Conservation (phyloP, 108 stramenopile species). For the Licmophora abbreviata region DNA sequence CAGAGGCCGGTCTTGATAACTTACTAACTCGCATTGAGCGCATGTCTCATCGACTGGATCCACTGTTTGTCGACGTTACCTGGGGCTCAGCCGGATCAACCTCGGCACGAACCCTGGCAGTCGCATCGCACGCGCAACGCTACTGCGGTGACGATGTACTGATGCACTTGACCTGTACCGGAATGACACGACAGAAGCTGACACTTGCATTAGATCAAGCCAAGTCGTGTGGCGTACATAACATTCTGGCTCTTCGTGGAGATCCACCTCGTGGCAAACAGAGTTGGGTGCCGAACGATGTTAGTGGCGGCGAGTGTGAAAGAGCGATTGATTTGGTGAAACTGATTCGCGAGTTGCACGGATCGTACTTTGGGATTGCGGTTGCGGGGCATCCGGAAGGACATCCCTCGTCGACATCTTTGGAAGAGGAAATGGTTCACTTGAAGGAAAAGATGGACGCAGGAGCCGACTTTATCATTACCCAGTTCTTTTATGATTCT, state of each 20-base stretch:
- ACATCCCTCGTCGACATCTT: conserved; percentile 64
- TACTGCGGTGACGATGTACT: conserved; percentile 86
- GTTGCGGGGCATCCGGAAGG: conserved; percentile 96
- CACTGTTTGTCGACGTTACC: conserved; percentile 91
- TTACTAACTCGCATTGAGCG: conserved; percentile 89
- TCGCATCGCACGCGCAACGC: conserved; percentile 81
- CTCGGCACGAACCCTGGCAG: conserved; percentile 59
- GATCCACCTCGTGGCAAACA: conserved; percentile 89
- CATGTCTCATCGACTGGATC: conserved; percentile 83
- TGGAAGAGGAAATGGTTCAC: conserved; percentile 72
- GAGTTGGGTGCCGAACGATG: conserved; percentile 56
- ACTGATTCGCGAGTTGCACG: conserved; percentile 84
- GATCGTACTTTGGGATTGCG: conserved; percentile 91
- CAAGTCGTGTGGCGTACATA: conserved; percentile 63
- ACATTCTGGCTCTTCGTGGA: conserved; percentile 91
- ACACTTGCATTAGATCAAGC: conserved; percentile 40
- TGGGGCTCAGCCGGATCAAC: conserved; percentile 87
- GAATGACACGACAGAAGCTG: conserved; percentile 54
- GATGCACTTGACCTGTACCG: conserved; percentile 89
- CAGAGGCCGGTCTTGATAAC: conserved; percentile 88
- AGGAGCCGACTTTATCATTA: conserved; percentile 93
- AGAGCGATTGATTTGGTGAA: conserved; percentile 87
- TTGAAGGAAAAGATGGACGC: conserved; percentile 91
- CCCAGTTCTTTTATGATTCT: conserved; percentile 94
- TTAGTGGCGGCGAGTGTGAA: conserved; percentile 66